Evolutionary conservation across 257 asterid genomes (phyloP), one percentile per base, ranked within the genome.

Genomic region (Lycium barbarum): DNA sequence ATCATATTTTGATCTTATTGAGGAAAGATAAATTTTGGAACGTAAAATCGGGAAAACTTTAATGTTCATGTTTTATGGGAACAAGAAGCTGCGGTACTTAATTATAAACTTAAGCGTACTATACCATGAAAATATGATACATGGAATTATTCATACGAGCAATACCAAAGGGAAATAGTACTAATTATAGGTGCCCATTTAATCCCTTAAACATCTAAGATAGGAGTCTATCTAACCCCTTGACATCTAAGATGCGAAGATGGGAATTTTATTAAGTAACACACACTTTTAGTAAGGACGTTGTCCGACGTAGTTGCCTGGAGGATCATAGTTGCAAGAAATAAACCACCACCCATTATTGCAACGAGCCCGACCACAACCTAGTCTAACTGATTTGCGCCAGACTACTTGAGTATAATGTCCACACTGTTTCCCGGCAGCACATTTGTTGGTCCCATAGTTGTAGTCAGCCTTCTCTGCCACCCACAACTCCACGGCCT

Each of bases 351-450:
- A 74, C 1, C 91, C 90, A 1, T 81, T 9, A n/a, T 79, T 83
- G 84, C 93, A 90, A 9, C 17, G 86, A 5, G 47, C 91, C 83
- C 89, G 79, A 33, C 71, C 85, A 36, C 92, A 90, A 6, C 93
- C 95, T 0, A 92, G 79, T 0, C 82, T 61, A 1, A 84, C 86
- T 3, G 92, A 90, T 18, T 86, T 71, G 7, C 90, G 83, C 91
- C 93, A 92, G 36, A 92, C 92, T 20, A 92, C 91, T 14, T 91
- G 95, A 1, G 93, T 90, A n/a, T 92, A 92, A 62, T 89, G 93
- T 0, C 51, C 4, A 10, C 91, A 89, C 11, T 9, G 0, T 20
- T 40, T 0, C 4, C 83, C 83, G 0, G 57, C 3, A 10, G 0
- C 13, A 1, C 86, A 84, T 6, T 53, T 22, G 76, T 73, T 84